Evolutionary conservation across 2,329 filamentous ascomycete species (phyloP), one percentile per base, ranked within the genome.

Genomic region (Fusarium caatingaense): DNA sequence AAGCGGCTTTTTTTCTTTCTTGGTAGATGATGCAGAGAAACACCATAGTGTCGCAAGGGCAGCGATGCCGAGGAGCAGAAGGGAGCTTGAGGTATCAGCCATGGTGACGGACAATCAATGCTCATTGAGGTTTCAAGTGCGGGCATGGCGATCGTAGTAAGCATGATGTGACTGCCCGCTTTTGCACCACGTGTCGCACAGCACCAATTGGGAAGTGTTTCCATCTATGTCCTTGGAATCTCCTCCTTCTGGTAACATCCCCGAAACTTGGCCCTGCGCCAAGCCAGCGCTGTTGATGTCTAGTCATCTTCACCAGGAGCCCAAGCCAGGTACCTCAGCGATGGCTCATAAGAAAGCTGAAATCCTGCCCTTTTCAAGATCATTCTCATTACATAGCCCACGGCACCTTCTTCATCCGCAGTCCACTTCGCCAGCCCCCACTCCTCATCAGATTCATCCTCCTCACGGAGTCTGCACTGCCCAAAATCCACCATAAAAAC

Each of bases 401-500:
- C 58, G 15, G 58, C 64, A 7, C 71, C 71, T 44, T 75, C 75
- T 32, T 76, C 73, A 41, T 76, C 69, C n/a, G 64, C 8, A 15
- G 3, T 18, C 56, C 50, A 67, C 53, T 76, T 76, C 1, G 55
- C 68, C 3, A 40, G 20, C 0, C 67, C 69, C 72, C 71, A 76
- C 3, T 74, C 64, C 3, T 32, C 45, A 42, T 74, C 70, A 3
- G 72, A 63, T 48, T 76, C 74, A 18, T 69, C 27, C 8, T 62
- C 34, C 10, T 44, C 4, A 9, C 72, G 69, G 4, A 76, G 12
- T 23, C 73, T 62, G 46, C 60, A 67, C 20, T 59, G 62, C 0
- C 64, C 76, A 66, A 77, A 77, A 41, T 77, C 73, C 34, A 75
- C 66, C 72, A 76, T 76, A n/a, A 64, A 72, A 10, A 76, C 71